These are phyloP conservation scores for Thuidium tamariscinum DNA, from an alignment of 225 moss, liverwort and hornwort genomes.

Conservation along the genomic window DNA sequence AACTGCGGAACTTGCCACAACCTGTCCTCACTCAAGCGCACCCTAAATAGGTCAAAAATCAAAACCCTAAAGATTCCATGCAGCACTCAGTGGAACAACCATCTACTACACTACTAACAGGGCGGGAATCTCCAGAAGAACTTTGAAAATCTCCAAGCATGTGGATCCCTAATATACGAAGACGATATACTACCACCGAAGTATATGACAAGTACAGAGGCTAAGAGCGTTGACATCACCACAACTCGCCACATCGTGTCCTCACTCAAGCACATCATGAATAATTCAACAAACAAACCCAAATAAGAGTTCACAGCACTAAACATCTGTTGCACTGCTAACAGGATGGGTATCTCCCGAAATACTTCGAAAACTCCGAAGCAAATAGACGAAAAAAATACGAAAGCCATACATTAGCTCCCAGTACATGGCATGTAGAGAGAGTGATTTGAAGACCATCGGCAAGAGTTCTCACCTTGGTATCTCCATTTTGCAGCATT, in stretches of 20 bases:
- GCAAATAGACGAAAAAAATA: neutral
- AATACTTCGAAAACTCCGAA: neutral
- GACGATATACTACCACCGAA: neutral
- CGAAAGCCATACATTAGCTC: neutral
- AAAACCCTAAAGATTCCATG: neutral
- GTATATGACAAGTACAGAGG: neutral
- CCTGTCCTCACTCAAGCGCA: neutral
- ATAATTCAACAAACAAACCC: neutral
- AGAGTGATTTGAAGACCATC: neutral
- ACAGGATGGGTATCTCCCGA: neutral
- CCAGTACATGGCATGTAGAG: neutral
- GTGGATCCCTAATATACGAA: neutral
- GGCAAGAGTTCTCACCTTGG: constrained; percentile 40
- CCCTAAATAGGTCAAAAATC: neutral
- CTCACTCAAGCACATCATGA: neutral
- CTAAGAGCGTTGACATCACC: neutral
- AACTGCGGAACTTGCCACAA: neutral
- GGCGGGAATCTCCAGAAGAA: neutral
- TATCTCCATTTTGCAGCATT: constrained; percentile 86
- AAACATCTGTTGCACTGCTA: neutral
- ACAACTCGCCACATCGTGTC: neutral
- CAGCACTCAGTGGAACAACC: neutral
- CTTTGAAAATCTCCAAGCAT: neutral
- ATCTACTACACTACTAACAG: neutral
- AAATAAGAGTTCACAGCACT: neutral